Evolutionary conservation across 306 rosid genomes (phyloP).

Genomic region (Morella rubra): DNA sequence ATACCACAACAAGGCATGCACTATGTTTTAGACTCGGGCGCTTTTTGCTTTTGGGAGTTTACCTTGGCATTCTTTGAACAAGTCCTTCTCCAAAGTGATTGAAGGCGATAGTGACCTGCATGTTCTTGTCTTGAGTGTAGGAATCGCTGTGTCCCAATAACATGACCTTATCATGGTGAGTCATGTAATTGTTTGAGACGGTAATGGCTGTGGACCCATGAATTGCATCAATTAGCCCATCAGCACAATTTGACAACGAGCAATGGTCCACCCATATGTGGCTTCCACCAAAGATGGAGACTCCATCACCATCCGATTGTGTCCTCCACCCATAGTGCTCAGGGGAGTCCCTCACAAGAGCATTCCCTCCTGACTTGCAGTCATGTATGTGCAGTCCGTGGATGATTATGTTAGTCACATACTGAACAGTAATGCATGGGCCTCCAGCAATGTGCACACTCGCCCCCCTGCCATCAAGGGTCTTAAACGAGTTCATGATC

Average conservation of each 20-base stretch:
- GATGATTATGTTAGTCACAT: conserved; percentile 75
- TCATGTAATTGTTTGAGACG: conserved; percentile 91
- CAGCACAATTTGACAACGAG: conserved; percentile 78
- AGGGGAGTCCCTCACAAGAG: conserved; percentile 84
- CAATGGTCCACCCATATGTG: conserved; percentile 96
- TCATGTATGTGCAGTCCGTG: conserved; percentile 85
- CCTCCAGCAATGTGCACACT: conserved; percentile 96
- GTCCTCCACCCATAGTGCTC: conserved; percentile 86
- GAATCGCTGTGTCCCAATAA: conserved; percentile 85
- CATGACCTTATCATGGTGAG: conserved; percentile 97
- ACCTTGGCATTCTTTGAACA: conserved; percentile 98
- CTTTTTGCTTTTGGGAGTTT: conserved; percentile 13
- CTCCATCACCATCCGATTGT: conserved; percentile 89
- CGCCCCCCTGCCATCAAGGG: conserved; percentile 88
- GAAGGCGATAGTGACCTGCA: conserved; percentile 94
- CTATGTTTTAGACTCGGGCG: too few relatives aligned
- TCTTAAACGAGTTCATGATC: conserved; percentile 93
- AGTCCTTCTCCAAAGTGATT: conserved; percentile 98
- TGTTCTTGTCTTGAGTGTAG: conserved; percentile 79
- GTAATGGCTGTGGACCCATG: conserved; percentile 86
- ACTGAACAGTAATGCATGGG: conserved; percentile 91
- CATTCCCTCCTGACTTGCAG: conserved; percentile 86
- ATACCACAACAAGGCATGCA: too few relatives aligned
- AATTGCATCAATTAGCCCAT: conserved; percentile 85
- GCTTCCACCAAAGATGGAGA: conserved; percentile 90